Percentiles rank a stretch among this genome's conserved stretches.
Evolutionary conservation across 2,329 filamentous ascomycete species (phyloP).

Genomic region (Epichloe gansuensis): DNA sequence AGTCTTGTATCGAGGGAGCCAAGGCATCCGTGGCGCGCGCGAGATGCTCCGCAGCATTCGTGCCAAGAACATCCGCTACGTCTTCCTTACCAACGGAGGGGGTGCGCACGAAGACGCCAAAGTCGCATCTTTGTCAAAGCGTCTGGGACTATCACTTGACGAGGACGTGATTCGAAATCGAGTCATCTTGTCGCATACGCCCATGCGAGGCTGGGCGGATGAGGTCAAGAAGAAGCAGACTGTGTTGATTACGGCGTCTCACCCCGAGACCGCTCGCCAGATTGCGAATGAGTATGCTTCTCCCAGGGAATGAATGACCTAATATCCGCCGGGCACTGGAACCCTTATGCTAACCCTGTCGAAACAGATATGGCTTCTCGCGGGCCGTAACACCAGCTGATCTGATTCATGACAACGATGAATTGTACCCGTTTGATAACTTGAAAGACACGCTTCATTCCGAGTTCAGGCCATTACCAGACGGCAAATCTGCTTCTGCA

Average conservation of each 20-base stretch:
- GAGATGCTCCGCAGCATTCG: constrained; percentile 63
- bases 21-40: constrained; percentile 65
- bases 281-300: constrained; percentile 52
- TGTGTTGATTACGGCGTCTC: constrained; percentile 62
- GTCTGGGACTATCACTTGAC: constrained; percentile 18
- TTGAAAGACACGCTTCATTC: constrained; percentile 19
- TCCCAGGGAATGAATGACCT: no score
- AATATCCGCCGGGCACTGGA: no score
- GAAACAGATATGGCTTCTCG: constrained; percentile 52
- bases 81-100: constrained; percentile 95
- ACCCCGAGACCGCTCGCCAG: constrained; percentile 50
- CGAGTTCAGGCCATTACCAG: constrained; percentile 17
- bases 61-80: constrained; percentile 68
- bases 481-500: constrained; percentile 20
- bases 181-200: constrained; percentile 74
- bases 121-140: constrained; percentile 20
- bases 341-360: neutral
- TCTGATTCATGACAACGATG: constrained; percentile 59
- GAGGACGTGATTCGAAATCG: constrained; percentile 22
- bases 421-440: constrained; percentile 69
- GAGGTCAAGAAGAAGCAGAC: constrained; percentile 33
- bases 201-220: constrained; percentile 50
- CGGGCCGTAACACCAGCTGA: constrained; percentile 79
- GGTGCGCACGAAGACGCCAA: constrained; percentile 57
- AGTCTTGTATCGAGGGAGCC: constrained; percentile 74